Evolutionary conservation across 2,329 filamentous ascomycete genomes (phyloP), one percentile per base, ranked within the genome.

Genomic region (Nemania sp.): DNA sequence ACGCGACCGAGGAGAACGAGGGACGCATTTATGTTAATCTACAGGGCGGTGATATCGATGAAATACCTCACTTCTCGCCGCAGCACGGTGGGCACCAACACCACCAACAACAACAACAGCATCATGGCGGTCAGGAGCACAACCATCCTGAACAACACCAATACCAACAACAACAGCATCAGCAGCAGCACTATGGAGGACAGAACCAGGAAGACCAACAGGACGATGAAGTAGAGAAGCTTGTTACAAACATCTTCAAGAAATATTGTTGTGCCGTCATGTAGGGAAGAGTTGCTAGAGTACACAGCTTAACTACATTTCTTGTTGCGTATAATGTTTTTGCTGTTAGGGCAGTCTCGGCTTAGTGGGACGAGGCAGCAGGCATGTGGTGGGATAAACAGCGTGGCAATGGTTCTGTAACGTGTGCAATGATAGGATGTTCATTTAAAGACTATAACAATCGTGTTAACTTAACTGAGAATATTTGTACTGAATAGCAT

Each of bases 21-120:
- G 95, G 95, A 0, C 81, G 92, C 15, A 93, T 99, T 43, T 97
- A 91, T 73, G 86, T 98, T 63, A 90, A 97, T 72, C 80, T 98
- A 65, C 86, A 89, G 67, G 92, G 92, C 57, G 90, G 88, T 12
- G 80, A 86, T 50, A 87, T 85, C 25, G 25, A 4, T 29, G 25
- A 29, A 29, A 29, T 11, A 11, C 35, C 35, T 13, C 35, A 4
- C 11, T 39, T 13, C 15, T 11, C 35, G 11, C 79, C 81, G 55
- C 65, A 72, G 66, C 73, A 75, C 35, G 72, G 48, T 5, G 57
- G 51, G 9, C 57, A 53, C 60, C 68, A 71, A 3, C 68, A 69
- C n/a, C 74, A 79, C 46, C 76, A 78, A 35, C 76, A 78, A 42
- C 77, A 81, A 20, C 25, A n/a, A n/a, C n/a, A n/a, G n/a, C 75